Percentiles rank a stretch among this genome's conserved stretches.
Evolutionary conservation across 768 basidiomycete genomes (phyloP).

Genomic region (Pholiota molesta): DNA sequence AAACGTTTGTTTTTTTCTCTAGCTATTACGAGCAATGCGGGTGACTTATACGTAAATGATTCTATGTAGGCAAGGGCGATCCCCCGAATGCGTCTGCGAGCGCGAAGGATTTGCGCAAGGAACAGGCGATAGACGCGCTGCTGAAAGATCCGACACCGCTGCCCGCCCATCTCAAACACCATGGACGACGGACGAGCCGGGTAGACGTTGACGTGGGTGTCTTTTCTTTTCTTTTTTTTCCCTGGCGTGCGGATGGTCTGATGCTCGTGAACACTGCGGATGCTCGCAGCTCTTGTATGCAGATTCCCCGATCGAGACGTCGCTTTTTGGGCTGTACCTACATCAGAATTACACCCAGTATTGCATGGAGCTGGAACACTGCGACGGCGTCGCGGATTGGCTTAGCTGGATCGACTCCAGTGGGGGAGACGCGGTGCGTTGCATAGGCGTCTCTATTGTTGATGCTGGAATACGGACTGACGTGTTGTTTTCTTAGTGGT

Average conservation of each 20-base stretch:
- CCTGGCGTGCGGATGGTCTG: not conserved
- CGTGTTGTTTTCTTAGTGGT: conserved; percentile 47
- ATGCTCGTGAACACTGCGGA: not conserved
- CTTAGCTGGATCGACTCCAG: conserved; percentile 78
- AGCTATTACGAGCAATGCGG: not conserved
- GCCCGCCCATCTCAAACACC: conserved; percentile 59
- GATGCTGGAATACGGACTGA: not conserved
- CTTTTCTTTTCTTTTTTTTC: not conserved
- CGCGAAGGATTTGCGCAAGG: conserved; percentile 64
- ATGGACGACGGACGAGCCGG: conserved; percentile 68
- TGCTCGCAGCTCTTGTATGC: conserved; percentile 66
- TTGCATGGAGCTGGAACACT: conserved; percentile 77
- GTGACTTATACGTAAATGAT: conserved; percentile 5
- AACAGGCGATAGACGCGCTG: conserved; percentile 56
- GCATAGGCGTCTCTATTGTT: conserved; percentile 1
- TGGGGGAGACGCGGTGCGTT: conserved; percentile 61
- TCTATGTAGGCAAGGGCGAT: conserved; percentile 71
- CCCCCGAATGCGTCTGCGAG: conserved; percentile 55
- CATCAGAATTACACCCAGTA: conserved; percentile 95
- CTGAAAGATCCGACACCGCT: conserved; percentile 59
- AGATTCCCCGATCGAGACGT: conserved; percentile 90
- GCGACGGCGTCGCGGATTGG: conserved; percentile 68
- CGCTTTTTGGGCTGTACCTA: conserved; percentile 84
- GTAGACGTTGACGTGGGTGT: conserved; percentile 73
- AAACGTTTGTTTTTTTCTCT: conserved; percentile 63